Conservation (phyloP, 1,139 yeast species). For the Arxiozyma slooffiae region DNA sequence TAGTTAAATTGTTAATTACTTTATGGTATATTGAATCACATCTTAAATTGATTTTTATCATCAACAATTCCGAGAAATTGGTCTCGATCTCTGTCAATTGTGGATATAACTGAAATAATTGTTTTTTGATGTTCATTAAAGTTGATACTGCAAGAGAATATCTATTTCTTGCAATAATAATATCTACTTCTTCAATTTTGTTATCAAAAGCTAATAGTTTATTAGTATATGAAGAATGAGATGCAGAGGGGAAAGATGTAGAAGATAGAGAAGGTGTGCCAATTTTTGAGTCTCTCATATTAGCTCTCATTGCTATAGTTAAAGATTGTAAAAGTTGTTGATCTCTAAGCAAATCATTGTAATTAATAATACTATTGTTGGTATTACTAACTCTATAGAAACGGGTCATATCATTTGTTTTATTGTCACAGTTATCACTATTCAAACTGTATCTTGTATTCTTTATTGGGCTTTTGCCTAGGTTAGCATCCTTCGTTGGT, state of each 20-base stretch:
- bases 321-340: conserved; percentile 20
- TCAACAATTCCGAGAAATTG: conserved; percentile 35
- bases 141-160: conserved; percentile 22
- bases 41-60: conserved; percentile 35
- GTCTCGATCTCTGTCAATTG: conserved; percentile 31
- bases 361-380: not conserved
- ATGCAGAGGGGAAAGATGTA: too few species aligned
- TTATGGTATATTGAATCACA: conserved; percentile 25
- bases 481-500: conserved; percentile 21
- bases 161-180: conserved; percentile 22
- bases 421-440: not conserved
- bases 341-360: conserved; percentile 14
- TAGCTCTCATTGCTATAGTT: conserved; percentile 26
- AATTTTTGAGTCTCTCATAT: conserved; percentile 16
- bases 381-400: not conserved
- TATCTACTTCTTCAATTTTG: conserved; percentile 25
- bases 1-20: conserved; percentile 29
- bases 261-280: conserved; percentile 10
- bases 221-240: conserved; percentile 5
- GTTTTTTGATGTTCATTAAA: conserved; percentile 17
- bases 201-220: conserved; percentile 21
- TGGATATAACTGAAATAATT: conserved; percentile 11
- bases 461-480: conserved; percentile 21
- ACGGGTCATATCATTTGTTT: not conserved
- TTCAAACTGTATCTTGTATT: conserved; percentile 22